Evolutionary conservation across 1,139 yeast species (phyloP), one percentile per base, ranked within the genome.

Genomic region (Candida anutae): DNA sequence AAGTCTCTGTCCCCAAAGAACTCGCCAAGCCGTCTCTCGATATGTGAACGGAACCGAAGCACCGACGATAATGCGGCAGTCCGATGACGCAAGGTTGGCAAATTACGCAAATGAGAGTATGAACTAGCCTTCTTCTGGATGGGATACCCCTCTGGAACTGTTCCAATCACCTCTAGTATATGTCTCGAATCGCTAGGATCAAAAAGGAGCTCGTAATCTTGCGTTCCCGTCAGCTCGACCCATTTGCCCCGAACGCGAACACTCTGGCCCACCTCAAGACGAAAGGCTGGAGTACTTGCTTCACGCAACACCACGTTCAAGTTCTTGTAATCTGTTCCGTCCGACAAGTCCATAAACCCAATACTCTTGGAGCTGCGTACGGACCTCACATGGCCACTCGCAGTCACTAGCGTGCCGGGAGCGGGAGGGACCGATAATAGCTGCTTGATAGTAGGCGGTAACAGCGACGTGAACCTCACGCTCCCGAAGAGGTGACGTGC

Each of bases 71-170:
- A 57, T 6, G 76, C 69, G 6, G 69, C 50, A 0, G 94, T 74
- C 41, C 84, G 70, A 69, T 85, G 90, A 34, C 96, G 68, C 27
- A 83, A 62, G n/a, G 82, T 74, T 0, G 95, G 94, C 12, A 70
- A 51, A 16, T 68, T 56, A 30, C 98, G 68, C 27, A 93, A 57
- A 42, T 65, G 80, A 37, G 75, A 81, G 19, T 74, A 55, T 1
- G 83, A 56, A 34, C 78, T 87, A 21, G 62, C 62, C 48, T 87
- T 85, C 48, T 87, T 88, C 45, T 87, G 96, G 28, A 90, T 57
- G 0, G 97, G 96, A 47, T 80, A 90, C 21, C 61, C 58, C 1
- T 69, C 71, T 0, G 73, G 62, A 1, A 84, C 81, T 18, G 58
- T 56, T 0, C 93, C 93, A 5, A 61, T 36, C 2, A 64, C 35